Percentiles rank a stretch among this genome's conserved stretches.
Conservation (phyloP, 73 alveolate species). For the Chromera velia region DNA sequence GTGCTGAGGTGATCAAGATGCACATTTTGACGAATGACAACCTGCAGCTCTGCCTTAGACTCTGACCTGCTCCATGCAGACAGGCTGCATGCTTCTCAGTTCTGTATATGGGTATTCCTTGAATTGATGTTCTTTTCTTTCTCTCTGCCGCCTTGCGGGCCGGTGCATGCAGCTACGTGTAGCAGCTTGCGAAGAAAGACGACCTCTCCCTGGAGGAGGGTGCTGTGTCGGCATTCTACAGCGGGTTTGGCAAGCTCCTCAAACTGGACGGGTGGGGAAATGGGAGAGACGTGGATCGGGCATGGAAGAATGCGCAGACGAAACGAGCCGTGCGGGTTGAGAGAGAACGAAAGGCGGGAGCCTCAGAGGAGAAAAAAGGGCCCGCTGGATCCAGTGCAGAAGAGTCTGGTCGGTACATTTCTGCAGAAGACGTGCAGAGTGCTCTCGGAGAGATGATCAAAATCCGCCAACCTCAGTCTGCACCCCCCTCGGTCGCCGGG, state of each 20-base stretch:
- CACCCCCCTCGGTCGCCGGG: no score
- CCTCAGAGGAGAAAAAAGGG: not conserved
- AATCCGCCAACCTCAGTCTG: slow-evolving; percentile 2
- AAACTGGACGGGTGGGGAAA: slow-evolving; percentile 30
- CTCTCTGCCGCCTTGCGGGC: no score
- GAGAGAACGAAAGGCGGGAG: slow-evolving; percentile 5
- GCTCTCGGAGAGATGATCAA: slow-evolving; percentile 1
- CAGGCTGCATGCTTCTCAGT: no score
- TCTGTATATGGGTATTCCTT: no score
- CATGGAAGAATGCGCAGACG: slow-evolving; percentile 16
- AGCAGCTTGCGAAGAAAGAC: not conserved
- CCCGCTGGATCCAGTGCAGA: no score
- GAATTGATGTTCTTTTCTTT: no score
- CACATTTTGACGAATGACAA: no score
- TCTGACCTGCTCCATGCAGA: no score
- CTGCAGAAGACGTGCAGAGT: not conserved
- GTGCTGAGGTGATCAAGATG: no score
- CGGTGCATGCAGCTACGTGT: slow-evolving; percentile 2
- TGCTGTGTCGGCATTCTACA: not conserved
- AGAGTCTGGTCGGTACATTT: no score
- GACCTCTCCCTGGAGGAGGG: not conserved
- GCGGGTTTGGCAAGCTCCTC: slow-evolving; percentile 7
- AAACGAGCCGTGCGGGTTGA: slow-evolving; percentile 32
- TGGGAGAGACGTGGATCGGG: slow-evolving; percentile 32
- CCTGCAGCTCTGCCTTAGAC: no score